Base-by-base conservation (phyloP, 805 yeast genomes). In the Ogataea trehalophila region DNA sequence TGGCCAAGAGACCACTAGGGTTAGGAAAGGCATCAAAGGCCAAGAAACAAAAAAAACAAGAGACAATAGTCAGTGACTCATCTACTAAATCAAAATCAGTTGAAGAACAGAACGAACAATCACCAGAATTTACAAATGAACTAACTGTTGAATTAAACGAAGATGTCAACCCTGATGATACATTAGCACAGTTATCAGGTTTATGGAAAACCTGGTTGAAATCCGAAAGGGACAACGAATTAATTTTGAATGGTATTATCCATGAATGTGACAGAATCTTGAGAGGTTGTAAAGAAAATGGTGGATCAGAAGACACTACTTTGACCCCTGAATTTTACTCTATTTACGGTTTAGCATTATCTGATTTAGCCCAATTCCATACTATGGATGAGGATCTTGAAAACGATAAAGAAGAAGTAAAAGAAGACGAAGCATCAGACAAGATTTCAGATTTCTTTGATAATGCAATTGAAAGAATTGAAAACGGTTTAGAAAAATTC, bases 201-300 rank as follows among this genome's bases (percentile, higher is more conserved):
- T 68, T 91, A 37, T 88, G 91, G 85, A 67, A 71, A 15, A 81
- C 87, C 4, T 87, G 79, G 66, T 57, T 68, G 38, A 62, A 70
- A 5, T 72, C 85, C 2, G 80, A 76, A 4, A 77, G 77, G 47
- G 85, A 83, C 20, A 79, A 77, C 53, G 87, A 83, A 59, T 67
- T 81, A 50, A 75, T 86, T 34, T 62, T 86, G 48, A 86, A 90
- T 58, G 97, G 97, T 22, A 75, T 91, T 5, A 77, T 92, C n/a
- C 96, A 91, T 58, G 97, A 92, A 62, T 86, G 96, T 69, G 97
- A 92, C 59, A 69, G 95, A 43, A 63, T 89, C 33, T 71, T 90
- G 53, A 73, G 91, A 61, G 73, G 74, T 47, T 53, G 69, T 23
- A 55, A 59, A 34, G 52, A 63, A 4, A 58, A 63, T 40, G 61